Evolutionary conservation across 1,139 yeast species (phyloP).

Genomic region (Yarrowia galli): DNA sequence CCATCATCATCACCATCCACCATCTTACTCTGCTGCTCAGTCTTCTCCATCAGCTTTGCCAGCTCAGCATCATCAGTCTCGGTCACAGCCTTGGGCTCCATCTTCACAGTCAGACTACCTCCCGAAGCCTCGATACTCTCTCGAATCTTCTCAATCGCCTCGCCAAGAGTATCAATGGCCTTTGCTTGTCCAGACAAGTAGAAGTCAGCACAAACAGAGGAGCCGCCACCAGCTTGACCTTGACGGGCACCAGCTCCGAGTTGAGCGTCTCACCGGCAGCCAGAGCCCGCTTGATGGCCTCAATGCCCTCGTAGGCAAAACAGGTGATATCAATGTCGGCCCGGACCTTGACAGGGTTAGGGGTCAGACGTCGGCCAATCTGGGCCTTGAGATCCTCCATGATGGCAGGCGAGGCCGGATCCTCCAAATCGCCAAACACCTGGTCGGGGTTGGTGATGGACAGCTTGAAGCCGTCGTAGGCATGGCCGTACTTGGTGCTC

Average conservation of each 20-base stretch:
- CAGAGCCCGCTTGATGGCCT: constrained; percentile 91
- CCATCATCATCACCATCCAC: constrained; percentile 67
- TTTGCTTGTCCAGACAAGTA: constrained; percentile 90
- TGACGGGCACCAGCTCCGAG: constrained; percentile 81
- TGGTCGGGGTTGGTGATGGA: constrained; percentile 88
- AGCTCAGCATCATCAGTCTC: constrained; percentile 98
- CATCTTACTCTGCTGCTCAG: constrained; percentile 69
- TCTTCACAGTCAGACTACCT: constrained; percentile 89
- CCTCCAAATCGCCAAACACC: constrained; percentile 79
- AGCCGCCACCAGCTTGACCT: constrained; percentile 96
- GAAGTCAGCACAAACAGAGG: constrained; percentile 94
- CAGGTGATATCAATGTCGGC: constrained; percentile 98
- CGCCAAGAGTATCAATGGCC: constrained; percentile 79
- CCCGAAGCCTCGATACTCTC: constrained; percentile 74
- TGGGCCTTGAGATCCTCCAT: constrained; percentile 83
- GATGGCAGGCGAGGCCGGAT: constrained; percentile 72
- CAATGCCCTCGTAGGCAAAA: constrained; percentile 96
- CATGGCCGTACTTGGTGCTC: constrained; percentile 94
- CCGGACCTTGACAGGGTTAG: constrained; percentile 96
- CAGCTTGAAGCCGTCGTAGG: constrained; percentile 95
- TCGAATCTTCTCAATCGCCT: constrained; percentile 79
- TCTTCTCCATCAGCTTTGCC: constrained; percentile 85
- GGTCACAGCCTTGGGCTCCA: constrained; percentile 99
- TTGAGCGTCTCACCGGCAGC: constrained; percentile 84
- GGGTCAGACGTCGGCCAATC: constrained; percentile 92